phyloP scores from a whole-genome alignment of 495 filamentous ascomycete species.

The Daldinia decipiens region DNA sequence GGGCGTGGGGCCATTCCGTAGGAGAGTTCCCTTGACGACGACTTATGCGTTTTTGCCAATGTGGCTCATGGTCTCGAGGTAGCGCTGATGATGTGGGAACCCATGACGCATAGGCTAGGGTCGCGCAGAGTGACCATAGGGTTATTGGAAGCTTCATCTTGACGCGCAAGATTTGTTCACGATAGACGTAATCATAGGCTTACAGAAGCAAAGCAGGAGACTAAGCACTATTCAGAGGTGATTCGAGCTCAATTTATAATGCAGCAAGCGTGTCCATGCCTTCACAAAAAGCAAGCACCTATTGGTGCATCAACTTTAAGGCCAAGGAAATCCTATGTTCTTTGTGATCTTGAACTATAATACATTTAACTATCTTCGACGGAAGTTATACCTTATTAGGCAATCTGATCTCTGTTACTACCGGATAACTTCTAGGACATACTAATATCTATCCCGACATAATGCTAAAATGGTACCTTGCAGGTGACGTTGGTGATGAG shows the following conservation, averaged over 20 bases:
- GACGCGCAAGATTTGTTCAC: neutral
- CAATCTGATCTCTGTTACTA: neutral
- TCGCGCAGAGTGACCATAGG: constrained; percentile 23
- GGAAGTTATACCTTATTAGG: constrained; percentile 18
- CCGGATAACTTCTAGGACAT: neutral
- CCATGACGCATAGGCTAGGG: constrained; percentile 32
- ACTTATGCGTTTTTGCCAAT: constrained; percentile 21
- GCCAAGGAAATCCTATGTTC: constrained; percentile 29
- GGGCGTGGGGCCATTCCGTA: constrained; percentile 46
- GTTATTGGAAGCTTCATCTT: constrained; percentile 26
- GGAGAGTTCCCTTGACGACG: constrained; percentile 30
- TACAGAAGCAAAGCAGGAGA: neutral
- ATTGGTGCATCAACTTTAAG: constrained; percentile 5
- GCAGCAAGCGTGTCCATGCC: neutral
- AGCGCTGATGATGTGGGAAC: constrained; percentile 13
- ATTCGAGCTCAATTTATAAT: constrained; percentile 18
- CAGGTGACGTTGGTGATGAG: constrained; percentile 23
- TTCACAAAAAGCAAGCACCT: constrained; percentile 8
- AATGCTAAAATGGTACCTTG: constrained; percentile 11
- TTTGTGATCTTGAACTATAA: neutral
- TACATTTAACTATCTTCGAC: neutral
- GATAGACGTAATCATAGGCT: neutral
- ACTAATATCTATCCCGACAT: neutral
- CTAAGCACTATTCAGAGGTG: neutral
- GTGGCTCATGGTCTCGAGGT: constrained; percentile 21